phyloP scores from a whole-genome alignment of 371 early-diverging fungal genomes.

The Circinella umbellata region DNA sequence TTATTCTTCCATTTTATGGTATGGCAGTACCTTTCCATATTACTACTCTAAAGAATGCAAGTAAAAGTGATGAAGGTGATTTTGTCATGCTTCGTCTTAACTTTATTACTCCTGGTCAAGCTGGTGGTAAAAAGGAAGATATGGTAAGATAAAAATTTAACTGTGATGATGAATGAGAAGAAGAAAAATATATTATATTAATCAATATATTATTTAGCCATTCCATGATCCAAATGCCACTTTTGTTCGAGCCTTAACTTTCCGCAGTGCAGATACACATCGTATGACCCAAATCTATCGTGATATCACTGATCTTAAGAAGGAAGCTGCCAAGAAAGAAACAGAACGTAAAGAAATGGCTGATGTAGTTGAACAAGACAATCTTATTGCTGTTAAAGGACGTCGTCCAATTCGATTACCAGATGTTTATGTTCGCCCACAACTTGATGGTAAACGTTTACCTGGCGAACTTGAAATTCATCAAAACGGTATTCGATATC shows the following conservation, averaged over 20 bases:
- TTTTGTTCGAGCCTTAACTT: slow-evolving; percentile 92
- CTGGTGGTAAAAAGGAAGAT: slow-evolving; percentile 88
- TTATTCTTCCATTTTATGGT: slow-evolving; percentile 97
- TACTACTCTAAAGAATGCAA: slow-evolving; percentile 93
- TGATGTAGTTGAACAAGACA: slow-evolving; percentile 95
- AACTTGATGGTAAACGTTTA: slow-evolving; percentile 83
- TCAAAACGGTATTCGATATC: slow-evolving; percentile 92
- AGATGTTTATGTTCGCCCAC: slow-evolving; percentile 91
- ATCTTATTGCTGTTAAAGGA: slow-evolving; percentile 80
- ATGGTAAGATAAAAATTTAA: slow-evolving; percentile 37
- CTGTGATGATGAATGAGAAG: neutral
- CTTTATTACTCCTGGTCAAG: slow-evolving; percentile 95
- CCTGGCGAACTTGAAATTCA: slow-evolving; percentile 96
- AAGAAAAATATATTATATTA: neutral
- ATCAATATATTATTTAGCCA: slow-evolving; percentile 44
- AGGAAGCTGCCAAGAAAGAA: slow-evolving; percentile 88
- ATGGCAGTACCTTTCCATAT: slow-evolving; percentile 99
- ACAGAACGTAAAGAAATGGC: slow-evolving; percentile 94
- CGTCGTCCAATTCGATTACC: slow-evolving; percentile 81
- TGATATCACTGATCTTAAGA: slow-evolving; percentile 89
- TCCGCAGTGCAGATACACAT: slow-evolving; percentile 84
- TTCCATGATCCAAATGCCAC: slow-evolving; percentile 90
- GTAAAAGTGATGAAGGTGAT: slow-evolving; percentile 96
- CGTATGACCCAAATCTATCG: slow-evolving; percentile 87
- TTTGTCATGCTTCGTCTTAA: slow-evolving; percentile 96